Percentiles rank a stretch among this genome's conserved stretches.
Evolutionary conservation across 1,139 yeast genomes (phyloP).

Genomic region (Candida albicans): DNA sequence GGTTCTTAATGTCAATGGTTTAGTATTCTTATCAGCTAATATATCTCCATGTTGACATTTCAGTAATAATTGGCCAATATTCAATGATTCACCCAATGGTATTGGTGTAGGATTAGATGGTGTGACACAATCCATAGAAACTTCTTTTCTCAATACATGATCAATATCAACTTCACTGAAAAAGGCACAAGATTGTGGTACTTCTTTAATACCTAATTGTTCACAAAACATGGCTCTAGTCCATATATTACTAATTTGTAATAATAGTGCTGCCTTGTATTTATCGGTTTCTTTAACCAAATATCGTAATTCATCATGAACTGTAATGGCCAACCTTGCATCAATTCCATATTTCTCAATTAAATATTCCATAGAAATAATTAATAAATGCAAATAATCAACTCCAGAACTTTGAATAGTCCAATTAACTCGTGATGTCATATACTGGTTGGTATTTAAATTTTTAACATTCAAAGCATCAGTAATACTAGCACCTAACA

Average conservation of each 20-base stretch:
- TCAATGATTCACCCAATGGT: slow-evolving; percentile 75
- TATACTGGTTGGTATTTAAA: slow-evolving; percentile 62
- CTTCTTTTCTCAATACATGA: slow-evolving; percentile 84
- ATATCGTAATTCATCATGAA: slow-evolving; percentile 93
- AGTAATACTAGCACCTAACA: slow-evolving; percentile 90
- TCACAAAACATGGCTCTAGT: slow-evolving; percentile 95
- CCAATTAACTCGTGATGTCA: slow-evolving; percentile 96
- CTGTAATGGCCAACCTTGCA: slow-evolving; percentile 82
- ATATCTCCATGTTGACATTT: slow-evolving; percentile 24
- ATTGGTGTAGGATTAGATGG: slow-evolving; percentile 79
- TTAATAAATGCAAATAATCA: slow-evolving; percentile 83
- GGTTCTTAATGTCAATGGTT: slow-evolving; percentile 13
- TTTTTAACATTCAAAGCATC: slow-evolving; percentile 71
- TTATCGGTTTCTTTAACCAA: slow-evolving; percentile 71
- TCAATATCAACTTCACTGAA: slow-evolving; percentile 95
- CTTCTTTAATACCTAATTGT: slow-evolving; percentile 82
- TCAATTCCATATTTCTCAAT: slow-evolving; percentile 62
- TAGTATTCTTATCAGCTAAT: slow-evolving; percentile 15
- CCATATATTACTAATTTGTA: slow-evolving; percentile 92
- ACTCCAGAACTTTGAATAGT: slow-evolving; percentile 98
- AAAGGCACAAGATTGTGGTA: slow-evolving; percentile 95
- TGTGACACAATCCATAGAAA: slow-evolving; percentile 81
- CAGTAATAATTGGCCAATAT: slow-evolving; percentile 54
- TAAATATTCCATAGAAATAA: slow-evolving; percentile 87
- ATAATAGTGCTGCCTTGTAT: slow-evolving; percentile 73